phyloP scores from a whole-genome alignment of 139 green algal genomes.

The Ettlia oleoabundans region DNA sequence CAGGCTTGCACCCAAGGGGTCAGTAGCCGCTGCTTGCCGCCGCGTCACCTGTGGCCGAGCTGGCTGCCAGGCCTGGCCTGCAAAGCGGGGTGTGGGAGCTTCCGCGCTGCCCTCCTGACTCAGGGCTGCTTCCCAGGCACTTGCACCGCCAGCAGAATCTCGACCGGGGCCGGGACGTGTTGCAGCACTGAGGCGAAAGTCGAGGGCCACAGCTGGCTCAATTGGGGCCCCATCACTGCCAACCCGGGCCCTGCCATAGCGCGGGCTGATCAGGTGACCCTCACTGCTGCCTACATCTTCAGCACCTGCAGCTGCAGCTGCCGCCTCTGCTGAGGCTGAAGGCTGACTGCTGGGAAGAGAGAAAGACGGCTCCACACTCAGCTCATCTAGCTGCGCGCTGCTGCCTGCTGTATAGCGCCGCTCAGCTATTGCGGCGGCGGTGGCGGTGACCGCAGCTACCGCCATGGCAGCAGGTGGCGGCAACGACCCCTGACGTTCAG shows the following conservation, averaged over 20 bases:
- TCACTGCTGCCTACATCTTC: neutral
- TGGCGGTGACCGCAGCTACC: neutral
- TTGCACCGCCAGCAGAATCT: neutral
- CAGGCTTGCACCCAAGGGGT: neutral
- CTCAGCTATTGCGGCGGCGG: neutral
- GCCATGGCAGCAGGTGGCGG: neutral
- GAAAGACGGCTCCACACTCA: neutral
- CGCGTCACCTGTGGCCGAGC: neutral
- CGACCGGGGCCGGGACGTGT: too few species aligned
- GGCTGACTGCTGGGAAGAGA: neutral
- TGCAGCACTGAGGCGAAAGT: neutral
- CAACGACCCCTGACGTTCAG: too few species aligned
- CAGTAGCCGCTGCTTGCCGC: neutral
- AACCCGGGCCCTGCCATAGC: too few species aligned
- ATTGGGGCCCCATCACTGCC: too few species aligned
- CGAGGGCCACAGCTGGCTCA: neutral
- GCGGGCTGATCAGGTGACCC: constrained; percentile 7
- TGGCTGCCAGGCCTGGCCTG: neutral
- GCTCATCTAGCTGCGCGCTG: neutral
- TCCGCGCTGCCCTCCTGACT: neutral
- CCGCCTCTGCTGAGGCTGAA: neutral
- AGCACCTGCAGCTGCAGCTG: neutral
- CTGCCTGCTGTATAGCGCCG: neutral
- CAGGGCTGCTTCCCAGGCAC: constrained; percentile 15
- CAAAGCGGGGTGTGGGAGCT: constrained; percentile 5